phyloP scores from a whole-genome alignment of 768 basidiomycete genomes.

The Calocybe cyanea region DNA sequence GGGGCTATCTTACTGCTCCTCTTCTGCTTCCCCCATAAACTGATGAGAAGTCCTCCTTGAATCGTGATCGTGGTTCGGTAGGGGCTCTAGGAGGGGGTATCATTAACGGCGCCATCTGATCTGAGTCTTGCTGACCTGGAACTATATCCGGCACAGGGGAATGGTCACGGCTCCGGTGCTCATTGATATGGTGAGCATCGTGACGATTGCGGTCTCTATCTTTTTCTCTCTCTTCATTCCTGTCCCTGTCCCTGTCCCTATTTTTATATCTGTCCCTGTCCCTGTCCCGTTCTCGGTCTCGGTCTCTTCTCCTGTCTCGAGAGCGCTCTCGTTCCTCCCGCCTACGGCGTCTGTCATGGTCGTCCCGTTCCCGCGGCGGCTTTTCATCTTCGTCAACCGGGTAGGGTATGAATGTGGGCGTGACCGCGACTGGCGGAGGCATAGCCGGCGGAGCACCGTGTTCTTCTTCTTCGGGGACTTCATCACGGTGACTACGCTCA shows the following conservation, averaged over 20 bases:
- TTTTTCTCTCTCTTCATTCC: slow-evolving; percentile 2
- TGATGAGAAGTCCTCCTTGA: slow-evolving; percentile 22
- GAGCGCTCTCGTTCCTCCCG: slow-evolving; percentile 13
- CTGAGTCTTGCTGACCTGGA: slow-evolving; percentile 19
- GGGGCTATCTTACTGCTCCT: slow-evolving; percentile 1
- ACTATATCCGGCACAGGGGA: slow-evolving; percentile 9
- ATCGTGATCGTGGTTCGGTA: slow-evolving; percentile 20
- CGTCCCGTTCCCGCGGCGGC: slow-evolving; percentile 8
- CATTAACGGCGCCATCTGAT: slow-evolving; percentile 24
- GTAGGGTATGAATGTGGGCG: background rate
- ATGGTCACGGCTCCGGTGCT: background rate
- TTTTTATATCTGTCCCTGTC: slow-evolving; percentile 3
- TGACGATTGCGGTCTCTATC: background rate
- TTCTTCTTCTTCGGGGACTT: background rate
- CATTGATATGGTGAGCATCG: background rate
- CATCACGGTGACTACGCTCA: background rate
- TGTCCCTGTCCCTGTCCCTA: background rate
- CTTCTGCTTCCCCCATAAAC: slow-evolving; percentile 14
- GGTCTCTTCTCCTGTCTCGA: background rate
- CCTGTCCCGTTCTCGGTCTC: slow-evolving; percentile 13
- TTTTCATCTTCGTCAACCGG: slow-evolving; percentile 3
- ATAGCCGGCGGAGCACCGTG: background rate
- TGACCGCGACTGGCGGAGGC: background rate
- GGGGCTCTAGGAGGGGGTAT: slow-evolving; percentile 22
- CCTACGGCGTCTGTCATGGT: slow-evolving; percentile 9